phyloP scores from a whole-genome alignment of 768 basidiomycete species.

The Pholiota molesta region DNA sequence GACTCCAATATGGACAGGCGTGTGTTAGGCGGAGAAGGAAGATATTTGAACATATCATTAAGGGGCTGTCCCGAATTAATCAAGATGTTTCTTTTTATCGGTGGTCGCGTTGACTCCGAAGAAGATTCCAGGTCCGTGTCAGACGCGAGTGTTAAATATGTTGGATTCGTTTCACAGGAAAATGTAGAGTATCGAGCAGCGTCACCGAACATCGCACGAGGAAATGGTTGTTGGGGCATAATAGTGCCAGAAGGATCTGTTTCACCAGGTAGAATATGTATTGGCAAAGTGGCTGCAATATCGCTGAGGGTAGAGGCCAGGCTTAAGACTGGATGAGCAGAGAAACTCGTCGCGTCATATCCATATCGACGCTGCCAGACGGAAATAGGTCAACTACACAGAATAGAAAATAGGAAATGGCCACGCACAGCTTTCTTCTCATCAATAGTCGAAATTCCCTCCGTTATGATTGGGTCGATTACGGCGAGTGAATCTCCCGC shows the following conservation, averaged over 20 bases:
- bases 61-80: conserved; percentile 92
- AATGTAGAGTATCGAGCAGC: conserved; percentile 64
- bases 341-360: conserved; percentile 67
- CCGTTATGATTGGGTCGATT: conserved; percentile 34
- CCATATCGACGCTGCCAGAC: conserved; percentile 61
- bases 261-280: conserved; percentile 88
- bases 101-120: conserved; percentile 19
- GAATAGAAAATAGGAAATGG: conserved; percentile 1
- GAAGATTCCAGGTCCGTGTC: conserved; percentile 35
- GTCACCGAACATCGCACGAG: conserved; percentile 86
- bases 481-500: conserved; percentile 87
- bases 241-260: conserved; percentile 88
- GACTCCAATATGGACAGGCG: conserved; percentile 73
- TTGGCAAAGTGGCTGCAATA: conserved; percentile 74
- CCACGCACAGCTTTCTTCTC: conserved; percentile 61
- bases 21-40: conserved; percentile 71
- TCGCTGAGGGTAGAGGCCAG: conserved; percentile 76
- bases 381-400: conserved; percentile 7
- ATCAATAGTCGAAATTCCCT: conserved; percentile 35
- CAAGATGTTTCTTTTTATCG: conserved; percentile 61
- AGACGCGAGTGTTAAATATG: conserved; percentile 72
- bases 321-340: conserved; percentile 71
- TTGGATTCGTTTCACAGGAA: conserved; percentile 85
- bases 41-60: conserved; percentile 95
- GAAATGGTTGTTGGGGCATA: conserved; percentile 92